A percentile compares a stretch with the other conserved stretches of the same genome.
These are phyloP conservation scores for Colletotrichum limetticola DNA, from an alignment of 2,329 filamentous ascomycete genomes.

Conservation along the genomic window DNA sequence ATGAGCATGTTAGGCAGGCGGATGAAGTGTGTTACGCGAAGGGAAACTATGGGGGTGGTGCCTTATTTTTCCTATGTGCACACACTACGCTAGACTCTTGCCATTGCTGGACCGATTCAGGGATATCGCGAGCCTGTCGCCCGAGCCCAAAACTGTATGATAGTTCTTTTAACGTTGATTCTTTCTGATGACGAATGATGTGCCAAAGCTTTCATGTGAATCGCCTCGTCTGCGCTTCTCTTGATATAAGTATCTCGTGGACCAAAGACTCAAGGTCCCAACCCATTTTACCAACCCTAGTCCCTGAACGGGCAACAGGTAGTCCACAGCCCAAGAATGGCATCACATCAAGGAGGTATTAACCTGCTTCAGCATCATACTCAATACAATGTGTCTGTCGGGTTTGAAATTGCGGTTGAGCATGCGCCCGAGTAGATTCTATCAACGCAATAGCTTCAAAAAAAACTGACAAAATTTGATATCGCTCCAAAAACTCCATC, in stretches of 20 bases:
- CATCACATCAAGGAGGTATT: too few relatives aligned
- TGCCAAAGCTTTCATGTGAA: neutral
- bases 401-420: neutral
- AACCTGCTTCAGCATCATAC: too few relatives aligned
- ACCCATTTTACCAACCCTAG: too few relatives aligned
- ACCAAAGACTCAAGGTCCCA: too few relatives aligned
- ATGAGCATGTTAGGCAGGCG: constrained; percentile 28
- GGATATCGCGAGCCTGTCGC: constrained; percentile 23
- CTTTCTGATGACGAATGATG: constrained; percentile 6
- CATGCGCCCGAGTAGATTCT: neutral
- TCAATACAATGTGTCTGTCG: neutral
- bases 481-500: neutral
- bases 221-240: too few relatives aligned
- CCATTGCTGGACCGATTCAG: constrained; percentile 20
- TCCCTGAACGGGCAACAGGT: too few relatives aligned
- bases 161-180: constrained; percentile 30
- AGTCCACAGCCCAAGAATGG: too few relatives aligned
- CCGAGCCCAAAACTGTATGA: constrained; percentile 32
- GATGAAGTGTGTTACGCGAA: constrained; percentile 25
- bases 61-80: constrained; percentile 26
- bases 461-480: neutral
- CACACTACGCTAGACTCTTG: constrained; percentile 27
- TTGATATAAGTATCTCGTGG: too few relatives aligned
- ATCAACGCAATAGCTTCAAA: neutral
- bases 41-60: constrained; percentile 20